Evolutionary conservation across 805 yeast species (phyloP).

Genomic region (Myxozyma monticola): DNA sequence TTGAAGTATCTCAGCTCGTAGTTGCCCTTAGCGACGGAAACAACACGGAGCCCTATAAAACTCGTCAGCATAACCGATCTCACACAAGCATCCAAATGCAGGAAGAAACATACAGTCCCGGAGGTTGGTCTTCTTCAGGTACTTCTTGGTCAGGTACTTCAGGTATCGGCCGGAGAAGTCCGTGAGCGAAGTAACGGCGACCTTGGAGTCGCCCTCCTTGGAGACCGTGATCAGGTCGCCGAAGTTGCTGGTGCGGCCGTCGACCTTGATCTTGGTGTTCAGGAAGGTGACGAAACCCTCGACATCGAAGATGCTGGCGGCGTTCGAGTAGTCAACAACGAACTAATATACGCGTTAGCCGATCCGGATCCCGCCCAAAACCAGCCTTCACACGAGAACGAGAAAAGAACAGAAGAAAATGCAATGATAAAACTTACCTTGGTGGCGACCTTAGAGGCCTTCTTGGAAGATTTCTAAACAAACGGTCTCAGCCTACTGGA

Average conservation of each 20-base stretch:
- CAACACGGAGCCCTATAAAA: conserved; percentile 83
- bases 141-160: conserved; percentile 99
- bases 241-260: conserved; percentile 93
- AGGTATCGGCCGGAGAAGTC: conserved; percentile 99
- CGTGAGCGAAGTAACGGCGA: conserved; percentile 82
- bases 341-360: conserved; percentile 51
- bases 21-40: conserved; percentile 90
- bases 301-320: conserved; percentile 97
- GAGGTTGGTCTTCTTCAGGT: conserved; percentile 99
- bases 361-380: not conserved
- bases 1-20: conserved; percentile 99
- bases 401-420: not conserved
- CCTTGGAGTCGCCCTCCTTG: conserved; percentile 75
- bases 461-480: conserved; percentile 66
- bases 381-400: not conserved
- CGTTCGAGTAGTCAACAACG: conserved; percentile 95
- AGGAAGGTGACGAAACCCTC: conserved; percentile 97
- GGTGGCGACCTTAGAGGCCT: conserved; percentile 54
- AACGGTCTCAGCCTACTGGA: conserved; percentile 74
- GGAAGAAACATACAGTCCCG: conserved; percentile 66
- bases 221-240: conserved; percentile 90
- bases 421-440: conserved; percentile 26
- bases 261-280: conserved; percentile 99
- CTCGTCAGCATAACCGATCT: conserved; percentile 1
- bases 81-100: not conserved